Conservation (phyloP, 306 rosid genomes). For the Quercus agrifolia region DNA sequence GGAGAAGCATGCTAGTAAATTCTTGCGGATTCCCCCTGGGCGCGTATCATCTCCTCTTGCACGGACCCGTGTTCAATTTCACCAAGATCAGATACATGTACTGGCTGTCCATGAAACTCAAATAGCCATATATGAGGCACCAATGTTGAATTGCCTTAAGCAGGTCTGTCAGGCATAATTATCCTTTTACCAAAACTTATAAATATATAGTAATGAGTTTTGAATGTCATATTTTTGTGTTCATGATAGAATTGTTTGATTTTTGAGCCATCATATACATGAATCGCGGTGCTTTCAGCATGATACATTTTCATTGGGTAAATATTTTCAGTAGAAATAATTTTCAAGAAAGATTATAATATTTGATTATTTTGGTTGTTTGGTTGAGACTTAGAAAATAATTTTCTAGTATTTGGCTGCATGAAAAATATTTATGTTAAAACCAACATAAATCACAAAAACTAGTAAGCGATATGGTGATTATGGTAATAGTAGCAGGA, state of each 20-base stretch:
- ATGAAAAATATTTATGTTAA: no score
- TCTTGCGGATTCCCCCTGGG: slow-evolving; percentile 65
- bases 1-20: slow-evolving; percentile 77
- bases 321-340: no score
- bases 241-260: neutral
- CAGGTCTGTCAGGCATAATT: slow-evolving; percentile 47
- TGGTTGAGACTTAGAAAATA: no score
- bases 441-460: no score
- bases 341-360: no score
- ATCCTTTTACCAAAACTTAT: neutral
- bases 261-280: neutral
- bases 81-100: slow-evolving; percentile 80
- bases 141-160: slow-evolving; percentile 76
- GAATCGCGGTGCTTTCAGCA: neutral
- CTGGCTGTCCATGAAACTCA: slow-evolving; percentile 93
- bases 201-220: neutral
- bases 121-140: slow-evolving; percentile 91
- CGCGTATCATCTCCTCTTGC: slow-evolving; percentile 69
- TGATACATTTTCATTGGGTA: no score
- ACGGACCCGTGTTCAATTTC: slow-evolving; percentile 89
- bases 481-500: no score
- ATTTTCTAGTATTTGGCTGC: no score
- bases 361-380: no score
- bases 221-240: neutral
- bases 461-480: no score